Conservation (phyloP, 2,329 filamentous ascomycete genomes). For the Xylariaceae sp. region DNA sequence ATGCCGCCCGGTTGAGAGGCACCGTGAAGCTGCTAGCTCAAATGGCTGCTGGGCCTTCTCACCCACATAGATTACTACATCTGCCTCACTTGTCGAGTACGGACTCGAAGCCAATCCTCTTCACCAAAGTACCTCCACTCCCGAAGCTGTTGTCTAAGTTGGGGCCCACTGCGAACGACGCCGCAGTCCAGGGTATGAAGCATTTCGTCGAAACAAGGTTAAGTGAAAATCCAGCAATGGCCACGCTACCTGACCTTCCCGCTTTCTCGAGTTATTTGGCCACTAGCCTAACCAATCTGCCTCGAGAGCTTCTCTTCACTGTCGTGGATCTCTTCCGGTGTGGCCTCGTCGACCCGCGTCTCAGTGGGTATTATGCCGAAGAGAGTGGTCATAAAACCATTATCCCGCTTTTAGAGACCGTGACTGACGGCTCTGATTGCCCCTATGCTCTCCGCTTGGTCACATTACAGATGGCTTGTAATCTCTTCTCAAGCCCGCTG, state of each 20-base stretch:
- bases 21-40: conserved; percentile 72
- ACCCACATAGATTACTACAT: conserved; percentile 68
- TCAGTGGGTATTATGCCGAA: conserved; percentile 79
- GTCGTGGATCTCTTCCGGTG: conserved; percentile 81
- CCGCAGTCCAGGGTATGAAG: conserved; percentile 60
- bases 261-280: conserved; percentile 60
- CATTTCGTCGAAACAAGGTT: conserved; percentile 65
- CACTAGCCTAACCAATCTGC: conserved; percentile 51
- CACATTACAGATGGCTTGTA: conserved; percentile 77
- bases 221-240: conserved; percentile 56
- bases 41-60: conserved; percentile 64
- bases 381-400: conserved; percentile 64
- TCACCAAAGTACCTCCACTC: conserved; percentile 74
- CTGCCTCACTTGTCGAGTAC: conserved; percentile 66
- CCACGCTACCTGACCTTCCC: conserved; percentile 66
- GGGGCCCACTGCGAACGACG: conserved; percentile 52
- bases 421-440: conserved; percentile 54
- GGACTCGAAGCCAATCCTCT: conserved; percentile 64
- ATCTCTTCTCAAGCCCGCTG: conserved; percentile 72
- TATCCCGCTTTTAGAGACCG: conserved; percentile 54
- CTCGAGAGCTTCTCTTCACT: conserved; percentile 67
- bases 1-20: conserved; percentile 60
- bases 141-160: conserved; percentile 79
- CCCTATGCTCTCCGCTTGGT: conserved; percentile 83
- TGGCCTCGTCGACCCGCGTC: conserved; percentile 69